Evolutionary conservation across 2,329 filamentous ascomycete genomes (phyloP).

Genomic region (Aspergillus brunneoviolaceus): DNA sequence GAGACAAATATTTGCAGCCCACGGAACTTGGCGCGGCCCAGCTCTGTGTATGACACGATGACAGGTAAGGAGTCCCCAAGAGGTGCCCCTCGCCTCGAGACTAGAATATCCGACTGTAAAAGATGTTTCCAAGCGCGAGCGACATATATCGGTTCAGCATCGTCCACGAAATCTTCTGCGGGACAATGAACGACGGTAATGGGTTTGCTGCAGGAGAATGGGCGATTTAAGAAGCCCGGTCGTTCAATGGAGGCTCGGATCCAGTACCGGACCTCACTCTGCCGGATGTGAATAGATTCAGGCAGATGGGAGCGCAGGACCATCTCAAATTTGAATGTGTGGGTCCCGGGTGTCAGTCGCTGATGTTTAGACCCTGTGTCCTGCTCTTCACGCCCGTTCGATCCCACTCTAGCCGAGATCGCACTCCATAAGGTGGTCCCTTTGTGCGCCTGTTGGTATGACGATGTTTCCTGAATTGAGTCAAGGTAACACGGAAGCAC

Average conservation of each 20-base stretch:
- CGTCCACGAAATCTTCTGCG: slow-evolving; percentile 15
- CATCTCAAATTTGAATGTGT: slow-evolving; percentile 18
- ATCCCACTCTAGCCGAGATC: neutral
- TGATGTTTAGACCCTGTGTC: neutral
- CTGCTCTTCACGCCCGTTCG: neutral
- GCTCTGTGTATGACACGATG: slow-evolving; percentile 10
- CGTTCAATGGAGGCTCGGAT: slow-evolving; percentile 13
- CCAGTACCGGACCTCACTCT: slow-evolving; percentile 14
- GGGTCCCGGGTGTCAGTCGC: slow-evolving; percentile 9
- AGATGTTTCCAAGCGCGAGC: slow-evolving; percentile 9
- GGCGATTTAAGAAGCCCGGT: slow-evolving; percentile 4
- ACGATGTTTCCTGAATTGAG: neutral
- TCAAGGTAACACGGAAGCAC: slow-evolving; percentile 1
- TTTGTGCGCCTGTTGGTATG: neutral
- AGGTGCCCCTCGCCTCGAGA: slow-evolving; percentile 13
- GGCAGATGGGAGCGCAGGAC: slow-evolving; percentile 14
- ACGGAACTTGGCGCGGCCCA: slow-evolving; percentile 10
- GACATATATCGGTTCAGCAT: slow-evolving; percentile 14
- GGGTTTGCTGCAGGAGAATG: slow-evolving; percentile 4
- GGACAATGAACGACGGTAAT: slow-evolving; percentile 16
- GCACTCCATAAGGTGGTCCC: slow-evolving; percentile 8
- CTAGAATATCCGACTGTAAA: slow-evolving; percentile 11
- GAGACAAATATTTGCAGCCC: slow-evolving; percentile 14
- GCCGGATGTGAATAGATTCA: slow-evolving; percentile 14
- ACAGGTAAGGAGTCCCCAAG: slow-evolving; percentile 13